Evolutionary conservation across 108 stramenopile species (phyloP).

Genomic region (Nitzschia putrida): DNA sequence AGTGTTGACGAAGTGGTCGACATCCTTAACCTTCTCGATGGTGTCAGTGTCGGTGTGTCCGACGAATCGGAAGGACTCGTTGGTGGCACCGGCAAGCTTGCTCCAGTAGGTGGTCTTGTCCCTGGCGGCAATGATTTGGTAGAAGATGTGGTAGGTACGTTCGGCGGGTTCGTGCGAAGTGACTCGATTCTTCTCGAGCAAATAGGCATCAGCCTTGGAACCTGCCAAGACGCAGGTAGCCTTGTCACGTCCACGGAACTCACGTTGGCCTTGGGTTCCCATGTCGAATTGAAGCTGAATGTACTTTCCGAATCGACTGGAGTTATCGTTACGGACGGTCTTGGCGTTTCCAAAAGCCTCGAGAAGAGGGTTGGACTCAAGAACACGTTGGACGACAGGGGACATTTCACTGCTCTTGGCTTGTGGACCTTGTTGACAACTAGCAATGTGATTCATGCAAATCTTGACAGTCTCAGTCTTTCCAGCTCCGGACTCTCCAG

Average conservation of each 20-base stretch:
- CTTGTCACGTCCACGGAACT: constrained; percentile 51
- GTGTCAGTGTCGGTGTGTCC: constrained; percentile 42
- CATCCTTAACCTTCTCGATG: constrained; percentile 80
- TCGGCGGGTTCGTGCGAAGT: constrained; percentile 87
- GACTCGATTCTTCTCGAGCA: constrained; percentile 97
- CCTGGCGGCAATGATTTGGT: constrained; percentile 88
- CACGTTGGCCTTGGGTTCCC: constrained; percentile 45
- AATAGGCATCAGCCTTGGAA: constrained; percentile 81
- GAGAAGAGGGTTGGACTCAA: constrained; percentile 87
- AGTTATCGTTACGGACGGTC: constrained; percentile 86
- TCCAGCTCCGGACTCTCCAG: constrained; percentile 91
- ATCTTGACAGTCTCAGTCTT: constrained; percentile 96
- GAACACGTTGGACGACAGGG: constrained; percentile 56
- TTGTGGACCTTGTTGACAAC: constrained; percentile 48
- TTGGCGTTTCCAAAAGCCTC: constrained; percentile 93
- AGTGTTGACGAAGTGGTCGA: constrained; percentile 72
- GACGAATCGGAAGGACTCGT: constrained; percentile 70
- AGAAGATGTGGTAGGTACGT: constrained; percentile 99
- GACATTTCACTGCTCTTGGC: constrained; percentile 29
- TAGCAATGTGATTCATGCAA: constrained; percentile 89
- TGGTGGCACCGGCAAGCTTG: constrained; percentile 59
- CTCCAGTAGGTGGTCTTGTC: constrained; percentile 72
- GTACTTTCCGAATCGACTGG: constrained; percentile 86
- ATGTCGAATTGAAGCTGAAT: constrained; percentile 79
- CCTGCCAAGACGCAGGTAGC: constrained; percentile 73